Base-by-base conservation (phyloP, 73 alveolate genomes). In the Uronychia setigera region DNA sequence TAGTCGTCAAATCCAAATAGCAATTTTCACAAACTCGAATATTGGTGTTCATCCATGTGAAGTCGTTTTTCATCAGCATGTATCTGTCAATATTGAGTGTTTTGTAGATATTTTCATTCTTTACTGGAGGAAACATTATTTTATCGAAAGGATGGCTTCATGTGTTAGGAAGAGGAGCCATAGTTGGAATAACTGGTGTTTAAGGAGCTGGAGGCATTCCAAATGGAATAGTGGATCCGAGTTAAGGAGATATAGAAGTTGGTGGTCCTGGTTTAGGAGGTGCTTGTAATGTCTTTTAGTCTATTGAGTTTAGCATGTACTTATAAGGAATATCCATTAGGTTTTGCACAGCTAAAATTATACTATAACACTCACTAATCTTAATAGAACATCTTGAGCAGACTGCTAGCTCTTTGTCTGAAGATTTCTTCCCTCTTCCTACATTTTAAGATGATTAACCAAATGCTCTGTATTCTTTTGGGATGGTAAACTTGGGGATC, bases 11-110 rank as follows among this genome's bases (percentile, higher is more conserved):
- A 29, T 87, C 92, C 11, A 92, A 75, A 78, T 81, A 92, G 87
- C 96, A 92, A 59, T 58, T 90, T 58, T 92, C 92, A 79, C 96
- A 92, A 28, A 92, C 94, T 80, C 83, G 88, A 0, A 92, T 80
- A 31, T 82, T 33, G 25, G 80, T 77, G 75, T 60, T 77, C 34
- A 60, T 82, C 96, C 94, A 92, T 32, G 93, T 60, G 31, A 77
- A 79, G 46, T 92, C 92, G 14, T 79, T 57, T 76, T 88, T 83
- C 94, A 92, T 87, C n/a, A 31, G 31, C 14, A 58, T 26, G 33
- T 79, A 88, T 32, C 88, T 75, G 29, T 81, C 91, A 29, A 85
- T 82, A n/a, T 76, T 82, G 34, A 58, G 35, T 29, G 86, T 91
- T 59, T 87, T 87, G 57, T 58, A 84, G 0, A 80, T 1, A 31